These are phyloP conservation scores for Clausena lansium DNA, from an alignment of 345 rosid species.

Conservation along the genomic window DNA sequence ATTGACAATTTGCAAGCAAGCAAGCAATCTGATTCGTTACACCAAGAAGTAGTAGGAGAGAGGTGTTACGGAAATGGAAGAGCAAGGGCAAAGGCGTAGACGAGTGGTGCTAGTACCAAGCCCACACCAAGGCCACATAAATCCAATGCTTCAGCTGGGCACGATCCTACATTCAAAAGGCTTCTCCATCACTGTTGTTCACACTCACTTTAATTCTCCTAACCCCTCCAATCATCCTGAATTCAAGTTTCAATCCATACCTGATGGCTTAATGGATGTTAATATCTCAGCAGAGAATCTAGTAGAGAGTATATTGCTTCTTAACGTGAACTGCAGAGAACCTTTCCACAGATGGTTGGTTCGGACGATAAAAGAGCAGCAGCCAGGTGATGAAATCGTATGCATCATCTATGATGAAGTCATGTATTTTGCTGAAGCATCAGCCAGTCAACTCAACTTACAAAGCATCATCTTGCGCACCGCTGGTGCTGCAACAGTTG, in stretches of 20 bases:
- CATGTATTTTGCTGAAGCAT: slow-evolving; percentile 20
- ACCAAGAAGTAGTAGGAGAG: not conserved
- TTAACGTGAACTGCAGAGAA: slow-evolving; percentile 10
- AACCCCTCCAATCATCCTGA: not conserved
- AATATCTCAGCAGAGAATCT: not conserved
- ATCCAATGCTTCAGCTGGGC: slow-evolving; percentile 25
- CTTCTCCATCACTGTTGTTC: slow-evolving; percentile 4
- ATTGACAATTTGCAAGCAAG: not conserved
- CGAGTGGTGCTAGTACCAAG: slow-evolving; percentile 20
- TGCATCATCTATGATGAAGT: slow-evolving; percentile 13
- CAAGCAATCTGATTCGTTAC: not conserved
- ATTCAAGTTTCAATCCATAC: not conserved
- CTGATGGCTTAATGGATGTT: not conserved
- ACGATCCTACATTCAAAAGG: not conserved
- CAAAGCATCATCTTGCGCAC: slow-evolving; percentile 17
- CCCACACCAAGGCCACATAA: slow-evolving; percentile 22
- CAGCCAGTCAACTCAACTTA: slow-evolving; percentile 2
- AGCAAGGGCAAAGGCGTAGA: not conserved
- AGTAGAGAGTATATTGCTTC: not conserved
- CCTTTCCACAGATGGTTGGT: slow-evolving; percentile 13
- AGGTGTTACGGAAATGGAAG: not conserved
- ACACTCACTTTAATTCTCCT: not conserved
- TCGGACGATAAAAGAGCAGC: not conserved
- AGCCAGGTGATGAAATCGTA: not conserved
- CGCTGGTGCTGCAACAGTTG: not conserved